Base-by-base conservation (phyloP, 805 yeast genomes). In the Blastobotrys parvus region DNA sequence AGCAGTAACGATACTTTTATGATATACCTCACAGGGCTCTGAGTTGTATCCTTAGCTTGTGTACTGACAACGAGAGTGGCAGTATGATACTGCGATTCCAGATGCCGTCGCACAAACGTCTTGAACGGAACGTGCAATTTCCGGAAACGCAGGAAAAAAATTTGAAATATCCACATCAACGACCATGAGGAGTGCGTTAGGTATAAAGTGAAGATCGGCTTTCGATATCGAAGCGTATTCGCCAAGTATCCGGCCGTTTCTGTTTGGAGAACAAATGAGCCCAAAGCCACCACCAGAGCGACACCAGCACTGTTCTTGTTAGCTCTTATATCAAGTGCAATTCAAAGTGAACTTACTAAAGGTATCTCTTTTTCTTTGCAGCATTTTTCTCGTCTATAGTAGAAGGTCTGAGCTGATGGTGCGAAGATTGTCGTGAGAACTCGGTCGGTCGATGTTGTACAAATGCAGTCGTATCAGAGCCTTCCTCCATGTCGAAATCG, bases 141-240 rank as follows among this genome's bases (percentile, higher is more conserved):
- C 53, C 64, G 65, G 1, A 66, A 11, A 20, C 79, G 76, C 34
- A 82, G 68, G 2, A 60, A 45, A 0, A 70, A 7, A 7, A 78
- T 71, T 57, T 86, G 94, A 4, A 73, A 39, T 0, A 89, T 90
- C 82, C 87, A 80, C 37, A 83, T 66, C 10, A 74, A 40, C 70
- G 78, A 67, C 94, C 92, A 83, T 8, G 80, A 74, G 2, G 88
- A 82, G 56, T 86, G 95, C 0, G 94, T 86, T 15, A 83, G 61
- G 42, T 58, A 62, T 42, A 65, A 62, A 43, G 81, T 63, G 19
- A 85, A 60, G 18, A 84, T 67, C 0, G 95, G 95, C 55, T 85
- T 88, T 41, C 72, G 58, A 59, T 77, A 86, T 3, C 70, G 72
- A 20, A 70, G 58, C 5, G 66, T 57, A 23, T 69, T 65, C 56